Evolutionary conservation across 1,139 yeast species (phyloP).

Genomic region (Magnusiomyces paraingens): DNA sequence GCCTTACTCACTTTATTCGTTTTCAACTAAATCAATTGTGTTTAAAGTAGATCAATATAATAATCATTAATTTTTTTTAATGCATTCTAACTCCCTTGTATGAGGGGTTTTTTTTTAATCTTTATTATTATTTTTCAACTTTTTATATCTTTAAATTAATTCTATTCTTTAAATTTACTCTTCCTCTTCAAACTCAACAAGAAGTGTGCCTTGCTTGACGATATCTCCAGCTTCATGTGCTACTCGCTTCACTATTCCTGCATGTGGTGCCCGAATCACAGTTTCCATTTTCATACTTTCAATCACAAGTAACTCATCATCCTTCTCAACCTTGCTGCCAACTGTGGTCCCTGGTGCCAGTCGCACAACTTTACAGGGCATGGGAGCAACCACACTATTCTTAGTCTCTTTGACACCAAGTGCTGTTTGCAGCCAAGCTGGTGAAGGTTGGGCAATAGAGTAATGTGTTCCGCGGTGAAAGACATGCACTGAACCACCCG

Average conservation of each 20-base stretch:
- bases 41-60: too few species aligned
- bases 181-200: conserved; percentile 31
- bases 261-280: conserved; percentile 19
- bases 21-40: too few species aligned
- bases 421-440: conserved; percentile 30
- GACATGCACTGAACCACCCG: conserved; percentile 24
- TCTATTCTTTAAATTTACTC: conserved; percentile 16
- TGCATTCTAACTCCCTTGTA: too few species aligned
- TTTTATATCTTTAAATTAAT: too few species aligned
- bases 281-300: conserved; percentile 26
- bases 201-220: conserved; percentile 31
- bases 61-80: too few species aligned
- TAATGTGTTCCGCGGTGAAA: conserved; percentile 31
- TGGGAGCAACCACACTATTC: conserved; percentile 32
- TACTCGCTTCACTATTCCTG: conserved; percentile 28
- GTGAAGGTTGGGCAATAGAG: conserved; percentile 26
- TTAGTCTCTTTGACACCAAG: conserved; percentile 28
- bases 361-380: conserved; percentile 33
- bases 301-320: conserved; percentile 21
- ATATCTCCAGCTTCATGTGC: conserved; percentile 30
- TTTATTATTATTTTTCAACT: too few species aligned
- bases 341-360: conserved; percentile 18
- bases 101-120: too few species aligned
- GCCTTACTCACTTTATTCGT: too few species aligned
- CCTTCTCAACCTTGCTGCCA: conserved; percentile 20